phyloP scores from a whole-genome alignment of 2,329 filamentous ascomycete genomes.

The Colletotrichum coccodes region DNA sequence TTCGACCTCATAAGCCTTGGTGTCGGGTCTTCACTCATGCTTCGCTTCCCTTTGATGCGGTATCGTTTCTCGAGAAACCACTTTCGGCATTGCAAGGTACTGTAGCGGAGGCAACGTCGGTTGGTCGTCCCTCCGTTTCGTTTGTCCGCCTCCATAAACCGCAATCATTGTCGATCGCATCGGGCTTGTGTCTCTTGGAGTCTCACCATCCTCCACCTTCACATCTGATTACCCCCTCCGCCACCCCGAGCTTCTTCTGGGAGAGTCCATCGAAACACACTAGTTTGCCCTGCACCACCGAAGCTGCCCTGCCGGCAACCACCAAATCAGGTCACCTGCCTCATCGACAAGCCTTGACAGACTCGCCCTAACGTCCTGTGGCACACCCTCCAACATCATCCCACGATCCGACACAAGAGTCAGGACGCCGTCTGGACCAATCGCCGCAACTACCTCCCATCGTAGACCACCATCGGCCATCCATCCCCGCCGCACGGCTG shows the following conservation, averaged over 20 bases:
- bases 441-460: not conserved
- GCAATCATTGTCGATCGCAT: constrained; percentile 12
- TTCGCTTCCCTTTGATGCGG: not conserved
- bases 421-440: not conserved
- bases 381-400: constrained; percentile 3
- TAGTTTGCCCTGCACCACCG: constrained; percentile 4
- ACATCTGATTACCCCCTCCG: constrained; percentile 13
- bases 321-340: constrained; percentile 23
- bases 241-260: constrained; percentile 2
- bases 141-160: not conserved
- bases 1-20: not conserved
- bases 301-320: constrained; percentile 24
- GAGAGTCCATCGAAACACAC: not conserved
- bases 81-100: not conserved
- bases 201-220: not conserved
- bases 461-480: not conserved
- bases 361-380: constrained; percentile 3
- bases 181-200: not conserved
- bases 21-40: not conserved
- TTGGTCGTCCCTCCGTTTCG: not conserved
- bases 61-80: not conserved
- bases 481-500: constrained; percentile 12
- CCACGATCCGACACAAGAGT: not conserved
- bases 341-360: constrained; percentile 16
- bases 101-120: not conserved